These are phyloP conservation scores for Colletotrichum falcatum DNA, from an alignment of 2,329 filamentous ascomycete species.

Conservation along the genomic window DNA sequence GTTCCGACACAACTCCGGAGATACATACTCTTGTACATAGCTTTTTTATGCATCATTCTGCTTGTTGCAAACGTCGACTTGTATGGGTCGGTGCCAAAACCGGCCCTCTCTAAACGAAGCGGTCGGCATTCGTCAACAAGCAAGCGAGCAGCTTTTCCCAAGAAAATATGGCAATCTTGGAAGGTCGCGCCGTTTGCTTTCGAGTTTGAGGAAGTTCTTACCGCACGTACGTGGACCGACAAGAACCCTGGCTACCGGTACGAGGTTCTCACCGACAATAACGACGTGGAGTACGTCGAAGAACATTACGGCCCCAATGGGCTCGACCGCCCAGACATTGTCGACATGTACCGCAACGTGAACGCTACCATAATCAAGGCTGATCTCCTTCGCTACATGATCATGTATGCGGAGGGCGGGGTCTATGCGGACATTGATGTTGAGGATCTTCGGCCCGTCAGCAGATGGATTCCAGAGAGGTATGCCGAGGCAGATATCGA, in stretches of 20 bases:
- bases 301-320: slow-evolving; percentile 74
- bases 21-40: slow-evolving; percentile 59
- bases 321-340: slow-evolving; percentile 75
- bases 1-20: slow-evolving; percentile 63
- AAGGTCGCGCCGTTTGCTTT: slow-evolving; percentile 76
- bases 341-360: slow-evolving; percentile 69
- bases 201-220: slow-evolving; percentile 70
- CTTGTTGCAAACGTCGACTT: slow-evolving; percentile 60
- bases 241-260: slow-evolving; percentile 77
- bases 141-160: slow-evolving; percentile 61
- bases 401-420: slow-evolving; percentile 82
- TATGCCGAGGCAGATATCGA: slow-evolving; percentile 75
- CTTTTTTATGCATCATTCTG: slow-evolving; percentile 57
- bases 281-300: slow-evolving; percentile 76
- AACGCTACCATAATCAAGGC: slow-evolving; percentile 75
- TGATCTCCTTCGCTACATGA: slow-evolving; percentile 76
- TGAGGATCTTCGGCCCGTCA: slow-evolving; percentile 51
- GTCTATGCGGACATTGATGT: slow-evolving; percentile 72
- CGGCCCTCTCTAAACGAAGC: slow-evolving; percentile 41
- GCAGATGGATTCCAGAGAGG: slow-evolving; percentile 57
- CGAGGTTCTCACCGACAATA: slow-evolving; percentile 77
- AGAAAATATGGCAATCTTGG: slow-evolving; percentile 84
- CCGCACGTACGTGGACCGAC: slow-evolving; percentile 72
- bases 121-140: slow-evolving; percentile 31
- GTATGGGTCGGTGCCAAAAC: slow-evolving; percentile 48